Evolutionary conservation across 202 grass and related monocot genomes (phyloP).

Genomic region (Cymbopogon flexuosus): DNA sequence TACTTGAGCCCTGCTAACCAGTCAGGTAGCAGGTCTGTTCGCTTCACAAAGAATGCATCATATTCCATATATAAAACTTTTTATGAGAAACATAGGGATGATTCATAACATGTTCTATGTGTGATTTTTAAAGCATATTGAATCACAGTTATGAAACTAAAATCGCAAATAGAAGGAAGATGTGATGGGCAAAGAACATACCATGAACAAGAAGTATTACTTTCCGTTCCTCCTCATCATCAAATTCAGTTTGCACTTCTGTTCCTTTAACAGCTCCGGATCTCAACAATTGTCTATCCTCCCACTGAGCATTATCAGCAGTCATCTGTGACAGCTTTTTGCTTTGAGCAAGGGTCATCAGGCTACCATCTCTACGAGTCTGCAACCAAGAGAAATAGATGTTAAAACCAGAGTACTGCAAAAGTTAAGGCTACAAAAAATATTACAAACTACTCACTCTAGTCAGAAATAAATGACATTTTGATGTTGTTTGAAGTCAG

Average conservation of each 20-base stretch:
- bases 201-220: constrained; percentile 99
- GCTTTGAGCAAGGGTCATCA: constrained; percentile 94
- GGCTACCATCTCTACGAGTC: constrained; percentile 79
- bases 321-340: constrained; percentile 98
- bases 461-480: neutral
- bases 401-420: constrained; percentile 15
- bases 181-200: constrained; percentile 30
- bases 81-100: neutral
- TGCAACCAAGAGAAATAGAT: constrained; percentile 38
- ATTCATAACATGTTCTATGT: constrained; percentile 4
- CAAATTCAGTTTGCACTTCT: constrained; percentile 94
- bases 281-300: constrained; percentile 90
- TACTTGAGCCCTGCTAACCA: neutral
- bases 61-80: constrained; percentile 17
- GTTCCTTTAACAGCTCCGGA: constrained; percentile 97
- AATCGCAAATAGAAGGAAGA: constrained; percentile 5
- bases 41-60: neutral
- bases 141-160: neutral
- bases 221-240: constrained; percentile 97
- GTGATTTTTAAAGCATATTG: constrained; percentile 3
- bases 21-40: neutral
- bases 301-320: constrained; percentile 98
- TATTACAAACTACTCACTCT: neutral
- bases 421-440: neutral
- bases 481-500: neutral